phyloP scores from a whole-genome alignment of 2,329 filamentous ascomycete species.

The Calonectria leucothoes region DNA sequence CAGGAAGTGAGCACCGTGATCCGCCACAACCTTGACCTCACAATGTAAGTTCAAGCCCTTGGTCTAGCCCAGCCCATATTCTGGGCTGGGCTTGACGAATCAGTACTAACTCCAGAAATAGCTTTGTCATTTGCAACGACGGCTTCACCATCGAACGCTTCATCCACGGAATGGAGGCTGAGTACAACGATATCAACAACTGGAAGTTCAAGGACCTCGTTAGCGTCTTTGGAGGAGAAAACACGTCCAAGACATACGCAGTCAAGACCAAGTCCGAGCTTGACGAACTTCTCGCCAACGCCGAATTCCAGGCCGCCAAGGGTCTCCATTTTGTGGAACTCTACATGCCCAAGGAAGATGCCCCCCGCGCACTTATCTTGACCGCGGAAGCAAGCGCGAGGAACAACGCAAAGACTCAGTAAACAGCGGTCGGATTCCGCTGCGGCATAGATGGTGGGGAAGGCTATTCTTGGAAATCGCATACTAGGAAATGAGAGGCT shows the following conservation, averaged over 20 bases:
- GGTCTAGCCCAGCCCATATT: not conserved
- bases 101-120: slow-evolving; percentile 45
- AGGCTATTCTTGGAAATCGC: slow-evolving; percentile 30
- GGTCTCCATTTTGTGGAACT: slow-evolving; percentile 81
- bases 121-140: slow-evolving; percentile 87
- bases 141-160: slow-evolving; percentile 91
- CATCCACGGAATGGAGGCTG: slow-evolving; percentile 84
- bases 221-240: slow-evolving; percentile 73
- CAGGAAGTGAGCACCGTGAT: slow-evolving; percentile 91
- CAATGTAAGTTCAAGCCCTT: slow-evolving; percentile 68
- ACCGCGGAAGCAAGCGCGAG: slow-evolving; percentile 78
- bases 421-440: slow-evolving; percentile 23
- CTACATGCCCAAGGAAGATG: slow-evolving; percentile 83
- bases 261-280: slow-evolving; percentile 78
- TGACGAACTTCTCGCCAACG: slow-evolving; percentile 71
- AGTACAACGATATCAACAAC: slow-evolving; percentile 82
- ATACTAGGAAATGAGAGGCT: slow-evolving; percentile 11
- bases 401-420: slow-evolving; percentile 67
- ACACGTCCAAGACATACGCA: slow-evolving; percentile 70
- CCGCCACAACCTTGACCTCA: slow-evolving; percentile 77
- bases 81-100: not conserved
- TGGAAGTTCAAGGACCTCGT: slow-evolving; percentile 82
- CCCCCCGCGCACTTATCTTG: slow-evolving; percentile 75
- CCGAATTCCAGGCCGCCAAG: slow-evolving; percentile 69
- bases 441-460: slow-evolving; percentile 14